Base-by-base conservation (phyloP, 768 basidiomycete species). In the Suillus paluster region DNA sequence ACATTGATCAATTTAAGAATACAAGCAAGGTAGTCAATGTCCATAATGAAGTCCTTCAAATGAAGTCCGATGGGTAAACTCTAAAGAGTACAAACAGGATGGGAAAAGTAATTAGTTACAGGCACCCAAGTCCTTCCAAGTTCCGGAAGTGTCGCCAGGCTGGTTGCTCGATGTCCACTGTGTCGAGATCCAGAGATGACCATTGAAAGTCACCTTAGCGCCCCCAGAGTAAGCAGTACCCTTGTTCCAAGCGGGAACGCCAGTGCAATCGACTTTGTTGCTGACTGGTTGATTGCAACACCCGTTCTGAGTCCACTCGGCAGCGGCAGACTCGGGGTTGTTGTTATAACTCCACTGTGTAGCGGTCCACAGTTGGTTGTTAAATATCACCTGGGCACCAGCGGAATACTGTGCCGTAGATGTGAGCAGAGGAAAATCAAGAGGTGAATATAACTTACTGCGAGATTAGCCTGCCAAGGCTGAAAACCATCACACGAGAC, bases 261-360 rank as follows among this genome's bases (percentile, higher is more conserved):
- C 74, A 0, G 14, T 36, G 25, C 72, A 73, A 8, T 64, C 64
- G 1, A 38, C 73, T 59, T 65, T 36, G 30, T 75, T 75, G 27
- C 33, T 64, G 4, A 73, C 46, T 8, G 71, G 71, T 60, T 61
- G 71, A 7, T 27, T 4, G 12, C 72, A 73, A 7, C 5, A 27
- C 0, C 66, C 66, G 9, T 4, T 45, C 1, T 36, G 1, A 0
- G 21, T 23, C 73, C 72, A 75, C 14, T 67, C 66, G 4, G 65
- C 73, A 7, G 62, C 7, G 15, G 65, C 66, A 0, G 50, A 1
- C 1, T 58, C 44, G 0, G 72, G 74, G 0, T 57, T 56, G 1
- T 65, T 74, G 50, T 74, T 60, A 3, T 58, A 73, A 0, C 65
- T 67, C 74, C 72, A 73, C 10, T 73, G 74, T 7, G 4, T 67